Conservation (phyloP, 2,329 filamentous ascomycete genomes). For the Orbilia javanica region DNA sequence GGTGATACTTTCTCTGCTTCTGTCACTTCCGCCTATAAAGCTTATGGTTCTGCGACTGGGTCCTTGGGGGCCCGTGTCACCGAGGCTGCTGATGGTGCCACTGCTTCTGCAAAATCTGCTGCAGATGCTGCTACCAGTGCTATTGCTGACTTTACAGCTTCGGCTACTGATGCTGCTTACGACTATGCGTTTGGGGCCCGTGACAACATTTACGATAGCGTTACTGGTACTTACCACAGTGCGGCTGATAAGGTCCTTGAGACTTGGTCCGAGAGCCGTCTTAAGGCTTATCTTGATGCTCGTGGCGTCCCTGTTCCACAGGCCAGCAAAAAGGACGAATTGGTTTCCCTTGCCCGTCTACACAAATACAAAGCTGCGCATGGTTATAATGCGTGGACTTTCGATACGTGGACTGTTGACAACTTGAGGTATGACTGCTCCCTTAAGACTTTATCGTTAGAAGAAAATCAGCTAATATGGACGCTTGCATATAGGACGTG, state of each 20-base stretch:
- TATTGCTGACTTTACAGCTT: constrained; percentile 66
- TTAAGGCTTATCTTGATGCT: constrained; percentile 83
- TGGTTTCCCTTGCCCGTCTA: constrained; percentile 80
- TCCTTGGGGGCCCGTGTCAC: constrained; percentile 63
- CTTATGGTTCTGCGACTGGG: constrained; percentile 65
- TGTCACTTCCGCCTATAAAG: constrained; percentile 62
- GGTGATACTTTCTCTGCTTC: constrained; percentile 73
- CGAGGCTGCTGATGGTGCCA: constrained; percentile 44
- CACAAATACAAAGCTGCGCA: constrained; percentile 77
- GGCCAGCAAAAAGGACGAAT: constrained; percentile 77
- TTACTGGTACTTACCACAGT: constrained; percentile 67
- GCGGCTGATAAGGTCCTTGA: constrained; percentile 73
- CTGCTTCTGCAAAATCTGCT: constrained; percentile 63
- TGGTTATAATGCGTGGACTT: constrained; percentile 80
- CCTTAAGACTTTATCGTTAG: not conserved
- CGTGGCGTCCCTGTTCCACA: constrained; percentile 82
- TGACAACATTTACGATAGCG: constrained; percentile 67
- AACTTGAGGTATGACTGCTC: constrained; percentile 72
- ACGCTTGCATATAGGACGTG: constrained; percentile 66
- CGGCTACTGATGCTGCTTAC: constrained; percentile 70
- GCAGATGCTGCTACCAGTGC: constrained; percentile 72
- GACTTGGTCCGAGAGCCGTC: constrained; percentile 79
- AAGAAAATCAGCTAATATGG: not conserved
- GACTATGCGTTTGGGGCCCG: constrained; percentile 81
- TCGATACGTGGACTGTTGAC: constrained; percentile 80